A percentile compares a stretch with the other conserved stretches of the same genome.
These are phyloP conservation scores for Umbilicaria muhlenbergii DNA, from an alignment of 495 filamentous ascomycete species.

Conservation along the genomic window DNA sequence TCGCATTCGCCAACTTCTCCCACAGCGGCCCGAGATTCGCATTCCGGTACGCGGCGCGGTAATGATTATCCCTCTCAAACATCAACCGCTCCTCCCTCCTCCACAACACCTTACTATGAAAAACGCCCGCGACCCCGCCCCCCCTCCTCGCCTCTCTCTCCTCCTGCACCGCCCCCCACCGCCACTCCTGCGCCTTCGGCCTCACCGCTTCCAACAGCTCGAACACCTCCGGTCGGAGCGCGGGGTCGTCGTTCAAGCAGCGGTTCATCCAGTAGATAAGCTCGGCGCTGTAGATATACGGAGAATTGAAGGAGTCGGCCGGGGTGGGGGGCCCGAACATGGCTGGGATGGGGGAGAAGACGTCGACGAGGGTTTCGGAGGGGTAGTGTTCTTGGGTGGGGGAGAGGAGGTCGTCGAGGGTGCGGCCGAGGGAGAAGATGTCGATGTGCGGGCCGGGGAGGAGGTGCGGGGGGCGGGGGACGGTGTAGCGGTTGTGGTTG, in stretches of 20 bases:
- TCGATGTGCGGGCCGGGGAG: constrained; percentile 4
- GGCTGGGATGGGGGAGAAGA: background rate
- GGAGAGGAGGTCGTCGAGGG: background rate
- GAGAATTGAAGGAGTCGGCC: background rate
- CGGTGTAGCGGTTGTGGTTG: too few species aligned
- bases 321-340: background rate
- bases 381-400: background rate
- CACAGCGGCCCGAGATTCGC: too few species aligned
- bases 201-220: background rate
- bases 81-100: too few species aligned
- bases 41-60: too few species aligned
- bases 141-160: too few species aligned
- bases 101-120: too few species aligned
- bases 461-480: background rate
- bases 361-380: background rate
- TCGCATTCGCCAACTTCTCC: too few species aligned
- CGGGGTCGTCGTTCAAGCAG: background rate
- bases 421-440: constrained; percentile 5
- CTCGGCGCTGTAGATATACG: constrained; percentile 23
- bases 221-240: background rate
- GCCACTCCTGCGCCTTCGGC: too few species aligned
- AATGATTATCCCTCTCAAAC: too few species aligned
- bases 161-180: too few species aligned
- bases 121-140: too few species aligned
- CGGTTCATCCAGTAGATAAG: constrained; percentile 13